phyloP scores from a whole-genome alignment of 805 yeast genomes.

The Yamadazyma sp. region DNA sequence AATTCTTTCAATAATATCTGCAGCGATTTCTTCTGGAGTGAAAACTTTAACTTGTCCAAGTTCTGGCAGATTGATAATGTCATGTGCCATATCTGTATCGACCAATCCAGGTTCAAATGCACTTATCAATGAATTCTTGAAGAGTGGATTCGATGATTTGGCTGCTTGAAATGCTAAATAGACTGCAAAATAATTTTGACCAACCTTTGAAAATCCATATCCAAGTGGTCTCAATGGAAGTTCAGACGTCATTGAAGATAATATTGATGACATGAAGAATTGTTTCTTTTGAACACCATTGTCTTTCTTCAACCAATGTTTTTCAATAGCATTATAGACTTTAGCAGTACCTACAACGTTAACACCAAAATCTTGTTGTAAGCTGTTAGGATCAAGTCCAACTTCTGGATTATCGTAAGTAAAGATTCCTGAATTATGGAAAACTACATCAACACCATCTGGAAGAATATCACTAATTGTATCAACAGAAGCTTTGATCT shows the following conservation, averaged over 20 bases:
- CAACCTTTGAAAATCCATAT: constrained; percentile 35
- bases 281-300: constrained; percentile 6
- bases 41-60: neutral
- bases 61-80: neutral
- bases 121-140: neutral
- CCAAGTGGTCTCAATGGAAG: constrained; percentile 8
- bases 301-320: constrained; percentile 6
- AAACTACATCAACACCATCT: constrained; percentile 33
- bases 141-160: neutral
- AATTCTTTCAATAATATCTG: neutral
- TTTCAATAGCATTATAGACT: constrained; percentile 2
- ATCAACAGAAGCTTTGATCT: constrained; percentile 4
- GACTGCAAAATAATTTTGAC: constrained; percentile 21
- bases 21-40: constrained; percentile 1
- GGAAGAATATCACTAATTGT: constrained; percentile 12
- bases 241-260: constrained; percentile 1
- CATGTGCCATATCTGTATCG: constrained; percentile 2
- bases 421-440: constrained; percentile 29
- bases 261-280: constrained; percentile 13
- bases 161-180: neutral
- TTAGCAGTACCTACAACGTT: constrained; percentile 6
- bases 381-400: neutral
- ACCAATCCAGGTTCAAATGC: constrained; percentile 7
- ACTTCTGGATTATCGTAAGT: neutral
- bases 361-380: neutral